Evolutionary conservation across 208 protist species (phyloP), one percentile per base, ranked within the genome.

Genomic region (Herpetomonas samuelpessoai): DNA sequence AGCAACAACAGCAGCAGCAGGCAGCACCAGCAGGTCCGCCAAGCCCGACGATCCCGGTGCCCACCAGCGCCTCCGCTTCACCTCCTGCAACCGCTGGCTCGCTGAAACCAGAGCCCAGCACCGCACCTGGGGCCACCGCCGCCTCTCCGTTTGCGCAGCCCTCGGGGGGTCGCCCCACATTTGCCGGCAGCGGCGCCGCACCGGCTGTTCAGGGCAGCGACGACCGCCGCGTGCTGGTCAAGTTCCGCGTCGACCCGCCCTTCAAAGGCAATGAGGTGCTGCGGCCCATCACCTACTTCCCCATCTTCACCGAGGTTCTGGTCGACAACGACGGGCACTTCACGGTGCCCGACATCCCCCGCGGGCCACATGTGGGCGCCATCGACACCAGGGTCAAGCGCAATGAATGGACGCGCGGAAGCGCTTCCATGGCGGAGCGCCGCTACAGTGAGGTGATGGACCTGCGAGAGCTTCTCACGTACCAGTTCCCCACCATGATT

Each of bases 391-490:
- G 80, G 14, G 62, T 93, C 48, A 30, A 68, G 29, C 71, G 74
- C 19, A 85, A 71, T 53, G 65, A 81, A 45, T 93, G 83, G 86
- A 73, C 62, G 10, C 59, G 71, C 19, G 78, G 71, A 46, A 69
- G 65, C 45, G 67, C 62, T 10, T 70, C 72, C 12, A 71, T 55
- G 28, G 71, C 91, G n/a, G 75, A 92, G 57, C 85, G 88, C 3
- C 76, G 88, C 12, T 95, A 95, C 76, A 91, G 78, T 51, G 88
- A 95, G 71, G 41, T 95, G 50, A 56, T 83, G 27, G 74, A 79
- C 38, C 75, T 95, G 50, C 85, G 88, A 0, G 57, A 75, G 25
- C 63, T 92, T 21, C 75, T 95, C 6, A 68, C 66, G 24, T 83
- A 80, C 51, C 83, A 92, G 62, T 91, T 90, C 61, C 85, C 83